These are phyloP conservation scores for Globisporangium heterothallicum DNA, from an alignment of 352 stramenopile genomes.

Conservation along the genomic window DNA sequence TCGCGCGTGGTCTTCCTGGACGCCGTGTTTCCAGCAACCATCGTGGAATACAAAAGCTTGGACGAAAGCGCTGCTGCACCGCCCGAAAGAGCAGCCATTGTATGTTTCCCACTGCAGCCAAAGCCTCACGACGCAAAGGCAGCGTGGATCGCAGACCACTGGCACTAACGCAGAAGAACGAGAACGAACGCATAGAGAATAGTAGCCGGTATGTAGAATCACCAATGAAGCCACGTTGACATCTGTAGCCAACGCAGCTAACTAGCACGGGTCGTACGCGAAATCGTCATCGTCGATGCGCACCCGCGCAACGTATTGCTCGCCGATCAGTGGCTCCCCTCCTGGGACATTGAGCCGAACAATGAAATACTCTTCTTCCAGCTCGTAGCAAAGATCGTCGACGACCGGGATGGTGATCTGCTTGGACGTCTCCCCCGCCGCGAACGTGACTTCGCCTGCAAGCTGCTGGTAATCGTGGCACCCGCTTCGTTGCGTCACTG, in stretches of 20 bases:
- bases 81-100: constrained; percentile 35
- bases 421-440: constrained; percentile 73
- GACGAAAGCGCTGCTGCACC: constrained; percentile 13
- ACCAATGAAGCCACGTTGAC: no score
- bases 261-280: constrained; percentile 42
- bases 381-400: constrained; percentile 91
- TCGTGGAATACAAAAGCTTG: constrained; percentile 71
- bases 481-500: constrained; percentile 45
- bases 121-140: constrained; percentile 61
- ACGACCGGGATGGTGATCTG: constrained; percentile 90
- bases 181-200: no score
- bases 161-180: constrained; percentile 9
- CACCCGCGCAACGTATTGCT: constrained; percentile 85
- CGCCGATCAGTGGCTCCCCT: constrained; percentile 81
- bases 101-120: constrained; percentile 76
- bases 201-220: no score
- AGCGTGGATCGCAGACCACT: constrained; percentile 45
- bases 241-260: no score
- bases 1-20: constrained; percentile 32
- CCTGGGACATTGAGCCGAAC: constrained; percentile 91
- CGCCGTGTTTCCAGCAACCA: constrained; percentile 30
- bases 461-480: constrained; percentile 76
- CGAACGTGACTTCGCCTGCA: constrained; percentile 88
- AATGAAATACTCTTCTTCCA: constrained; percentile 85
- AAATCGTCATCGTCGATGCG: constrained; percentile 94